Percentiles rank a stretch among this genome's conserved stretches.
Evolutionary conservation across 1,139 yeast species (phyloP).

Genomic region (Wickerhamomyces sp.): DNA sequence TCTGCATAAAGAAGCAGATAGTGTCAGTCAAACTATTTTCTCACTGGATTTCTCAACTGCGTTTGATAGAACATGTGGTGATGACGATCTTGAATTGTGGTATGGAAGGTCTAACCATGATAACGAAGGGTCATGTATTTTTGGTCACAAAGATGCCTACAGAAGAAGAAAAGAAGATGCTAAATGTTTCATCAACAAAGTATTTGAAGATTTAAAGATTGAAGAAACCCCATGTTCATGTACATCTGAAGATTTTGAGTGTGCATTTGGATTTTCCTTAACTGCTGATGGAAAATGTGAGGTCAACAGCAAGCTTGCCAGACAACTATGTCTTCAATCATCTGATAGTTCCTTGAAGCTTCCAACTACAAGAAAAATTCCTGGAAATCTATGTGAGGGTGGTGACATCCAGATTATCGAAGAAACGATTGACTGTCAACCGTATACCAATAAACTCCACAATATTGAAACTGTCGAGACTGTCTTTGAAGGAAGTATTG

Average conservation of each 20-base stretch:
- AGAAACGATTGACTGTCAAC: conserved; percentile 27
- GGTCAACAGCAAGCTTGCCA: conserved; percentile 34
- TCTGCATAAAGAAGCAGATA: conserved; percentile 26
- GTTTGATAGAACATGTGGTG: conserved; percentile 48
- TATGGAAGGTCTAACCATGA: conserved; percentile 47
- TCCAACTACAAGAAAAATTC: conserved; percentile 31
- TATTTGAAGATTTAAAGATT: conserved; percentile 54
- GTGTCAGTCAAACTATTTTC: conserved; percentile 20
- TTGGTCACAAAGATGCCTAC: conserved; percentile 69
- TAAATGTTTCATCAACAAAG: conserved; percentile 60
- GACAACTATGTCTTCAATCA: conserved; percentile 28
- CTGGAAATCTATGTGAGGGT: conserved; percentile 45
- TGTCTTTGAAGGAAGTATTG: conserved; percentile 40
- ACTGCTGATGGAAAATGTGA: conserved; percentile 48
- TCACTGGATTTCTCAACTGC: conserved; percentile 61
- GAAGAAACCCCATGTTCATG: conserved; percentile 64
- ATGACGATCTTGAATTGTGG: conserved; percentile 65
- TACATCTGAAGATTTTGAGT: conserved; percentile 64
- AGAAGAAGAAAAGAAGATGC: conserved; percentile 65
- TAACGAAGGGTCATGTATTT: conserved; percentile 57
- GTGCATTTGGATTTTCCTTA: conserved; percentile 52
- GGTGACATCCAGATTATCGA: conserved; percentile 7
- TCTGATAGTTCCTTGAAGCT: conserved; percentile 18
- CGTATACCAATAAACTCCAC: conserved; percentile 6
- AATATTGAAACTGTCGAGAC: conserved; percentile 17